These are phyloP conservation scores for Scleroderma bovista DNA, from an alignment of 768 basidiomycete species.

Conservation along the genomic window DNA sequence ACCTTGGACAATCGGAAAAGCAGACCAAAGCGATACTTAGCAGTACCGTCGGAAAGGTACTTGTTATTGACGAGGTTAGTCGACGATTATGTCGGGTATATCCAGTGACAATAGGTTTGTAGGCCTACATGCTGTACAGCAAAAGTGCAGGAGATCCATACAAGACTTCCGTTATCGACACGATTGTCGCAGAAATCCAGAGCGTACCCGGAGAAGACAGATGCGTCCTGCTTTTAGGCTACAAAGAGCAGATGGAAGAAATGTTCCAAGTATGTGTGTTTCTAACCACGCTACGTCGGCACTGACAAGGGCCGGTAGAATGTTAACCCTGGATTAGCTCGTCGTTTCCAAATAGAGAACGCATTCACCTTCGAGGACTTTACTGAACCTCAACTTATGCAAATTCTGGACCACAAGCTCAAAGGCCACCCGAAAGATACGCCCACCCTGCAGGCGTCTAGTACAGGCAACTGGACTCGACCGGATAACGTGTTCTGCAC, in stretches of 20 bases:
- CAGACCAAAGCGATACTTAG: constrained; percentile 61
- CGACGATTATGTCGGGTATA: neutral
- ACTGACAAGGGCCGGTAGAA: constrained; percentile 36
- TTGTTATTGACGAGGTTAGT: constrained; percentile 64
- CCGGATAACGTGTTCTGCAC: no score
- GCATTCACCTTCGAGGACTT: constrained; percentile 70
- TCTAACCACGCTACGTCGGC: neutral
- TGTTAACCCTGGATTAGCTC: constrained; percentile 61
- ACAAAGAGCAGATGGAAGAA: constrained; percentile 60
- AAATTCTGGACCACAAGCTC: constrained; percentile 53
- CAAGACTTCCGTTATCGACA: constrained; percentile 69
- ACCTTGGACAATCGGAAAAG: constrained; percentile 54
- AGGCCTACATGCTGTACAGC: constrained; percentile 70
- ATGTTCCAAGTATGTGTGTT: constrained; percentile 58
- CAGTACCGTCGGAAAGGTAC: constrained; percentile 55
- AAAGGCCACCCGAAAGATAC: no score
- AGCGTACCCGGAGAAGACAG: constrained; percentile 65
- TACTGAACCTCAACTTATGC: constrained; percentile 42
- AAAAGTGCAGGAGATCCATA: constrained; percentile 39
- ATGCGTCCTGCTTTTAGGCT: constrained; percentile 61
- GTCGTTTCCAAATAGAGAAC: constrained; percentile 65
- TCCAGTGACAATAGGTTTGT: neutral
- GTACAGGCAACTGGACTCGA: no score
- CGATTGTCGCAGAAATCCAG: constrained; percentile 70
- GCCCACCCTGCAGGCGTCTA: no score